A percentile compares a stretch with the other conserved stretches of the same genome.
phyloP scores from a whole-genome alignment of 2,329 filamentous ascomycete genomes.

The Talaromyces verruculosus region DNA sequence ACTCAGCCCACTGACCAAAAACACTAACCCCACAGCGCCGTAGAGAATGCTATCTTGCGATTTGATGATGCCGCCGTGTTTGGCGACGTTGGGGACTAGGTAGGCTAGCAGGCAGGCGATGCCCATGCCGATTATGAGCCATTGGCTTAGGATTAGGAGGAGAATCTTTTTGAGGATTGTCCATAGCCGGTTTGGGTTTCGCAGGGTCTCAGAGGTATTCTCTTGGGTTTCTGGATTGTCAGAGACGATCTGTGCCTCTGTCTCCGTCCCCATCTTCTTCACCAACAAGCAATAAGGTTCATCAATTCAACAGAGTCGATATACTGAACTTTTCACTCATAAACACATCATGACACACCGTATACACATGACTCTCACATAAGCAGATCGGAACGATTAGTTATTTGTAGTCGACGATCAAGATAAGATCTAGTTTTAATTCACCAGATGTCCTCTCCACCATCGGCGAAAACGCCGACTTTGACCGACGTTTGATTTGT shows the following conservation, averaged over 20 bases:
- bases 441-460: not conserved
- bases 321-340: not conserved
- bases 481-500: constrained; percentile 9
- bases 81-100: constrained; percentile 53
- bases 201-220: not conserved
- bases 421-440: not conserved
- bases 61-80: constrained; percentile 45
- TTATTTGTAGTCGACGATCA: not conserved
- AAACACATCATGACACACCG: not conserved
- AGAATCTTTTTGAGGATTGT: constrained; percentile 25
- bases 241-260: not conserved
- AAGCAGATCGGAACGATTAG: too few relatives aligned
- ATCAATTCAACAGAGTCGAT: not conserved
- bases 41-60: constrained; percentile 58
- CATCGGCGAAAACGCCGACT: not conserved
- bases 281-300: not conserved
- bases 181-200: constrained; percentile 5
- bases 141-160: constrained; percentile 54
- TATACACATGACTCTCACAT: not conserved
- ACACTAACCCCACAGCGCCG: constrained; percentile 67
- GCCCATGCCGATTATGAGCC: constrained; percentile 64
- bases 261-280: constrained; percentile 3
- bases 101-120: constrained; percentile 55
- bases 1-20: constrained; percentile 69
- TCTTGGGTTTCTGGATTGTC: constrained; percentile 6